phyloP scores from a whole-genome alignment of 345 rosid genomes.

The Excoecaria cochinchinensis region DNA sequence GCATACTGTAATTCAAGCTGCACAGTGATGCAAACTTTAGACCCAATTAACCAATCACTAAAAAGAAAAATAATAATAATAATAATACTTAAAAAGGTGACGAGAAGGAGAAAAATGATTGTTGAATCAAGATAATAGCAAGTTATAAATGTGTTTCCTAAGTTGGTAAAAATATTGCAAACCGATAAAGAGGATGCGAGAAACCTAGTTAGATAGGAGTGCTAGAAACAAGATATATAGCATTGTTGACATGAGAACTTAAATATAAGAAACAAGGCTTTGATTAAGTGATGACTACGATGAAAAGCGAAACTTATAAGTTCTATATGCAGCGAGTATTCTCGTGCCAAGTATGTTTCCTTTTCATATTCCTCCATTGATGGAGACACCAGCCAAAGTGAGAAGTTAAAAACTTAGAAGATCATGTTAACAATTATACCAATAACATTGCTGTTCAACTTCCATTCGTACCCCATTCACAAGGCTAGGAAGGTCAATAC shows the following conservation, averaged over 20 bases:
- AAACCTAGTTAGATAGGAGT: neutral
- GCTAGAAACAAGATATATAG: neutral
- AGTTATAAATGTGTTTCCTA: neutral
- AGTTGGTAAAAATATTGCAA: neutral
- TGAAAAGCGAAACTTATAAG: neutral
- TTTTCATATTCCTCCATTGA: no score
- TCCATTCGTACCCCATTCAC: neutral
- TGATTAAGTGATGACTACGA: neutral
- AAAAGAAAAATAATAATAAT: neutral
- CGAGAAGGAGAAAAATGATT: constrained; percentile 1
- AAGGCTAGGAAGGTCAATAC: neutral
- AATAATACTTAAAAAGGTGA: neutral
- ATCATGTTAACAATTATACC: neutral
- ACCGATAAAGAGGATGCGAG: neutral
- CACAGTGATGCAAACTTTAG: constrained; percentile 12
- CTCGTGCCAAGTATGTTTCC: neutral
- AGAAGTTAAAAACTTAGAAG: neutral
- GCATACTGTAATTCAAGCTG: constrained; percentile 86
- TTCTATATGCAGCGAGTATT: neutral
- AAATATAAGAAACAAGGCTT: neutral
- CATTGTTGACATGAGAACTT: neutral
- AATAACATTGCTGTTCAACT: neutral
- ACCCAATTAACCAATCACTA: neutral
- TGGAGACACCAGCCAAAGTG: neutral
- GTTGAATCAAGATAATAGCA: neutral